Base-by-base conservation (phyloP, 2,329 filamentous ascomycete species). In the Tetracladium maxilliforme region DNA sequence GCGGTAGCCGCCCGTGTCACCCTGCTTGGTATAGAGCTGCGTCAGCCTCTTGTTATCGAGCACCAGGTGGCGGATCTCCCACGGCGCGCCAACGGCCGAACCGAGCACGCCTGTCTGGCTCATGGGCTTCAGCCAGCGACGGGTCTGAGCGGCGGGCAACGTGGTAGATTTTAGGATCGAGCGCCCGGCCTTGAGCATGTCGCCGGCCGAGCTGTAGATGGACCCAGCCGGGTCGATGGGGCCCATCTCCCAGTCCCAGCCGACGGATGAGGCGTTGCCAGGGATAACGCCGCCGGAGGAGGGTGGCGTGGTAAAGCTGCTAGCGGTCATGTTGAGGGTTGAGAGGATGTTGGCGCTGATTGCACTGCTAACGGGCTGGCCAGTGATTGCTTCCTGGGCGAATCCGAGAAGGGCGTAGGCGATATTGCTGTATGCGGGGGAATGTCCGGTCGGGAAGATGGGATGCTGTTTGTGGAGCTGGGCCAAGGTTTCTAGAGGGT, bases 311-410 rank as follows among this genome's bases (percentile, higher is more conserved):
- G 38, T 33, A 3, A n/a, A n/a, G n/a, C n/a, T n/a, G n/a, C n/a
- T n/a, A n/a, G n/a, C n/a, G n/a, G 33, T 41, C 16, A 56, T 42
- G 10, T 40, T 36, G 2, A 55, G 39, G 3, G 40, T 39, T 2
- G 25, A 17, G 21, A 54, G 27, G 2, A 57, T 29, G 19, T 43
- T 38, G n/a, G 38, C 28, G 13, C 43, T 19, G 11, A 54, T 39
- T 6, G 47, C 33, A 4, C 29, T 24, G 12, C 35, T 22, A 22
- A 49, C 43, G 6, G 36, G 26, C 12, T 37, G 40, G 6, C 47
- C 47, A 2, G 49, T 54, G 30, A 57, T 54, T 24, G 36, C 37
- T 31, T 55, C 47, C n/a, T 52, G 40, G 6, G 47, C 51, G 27
- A 51, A 55, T 3, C 40, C 39, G 4, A 55, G 36, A 17, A 55